phyloP scores from a whole-genome alignment of 768 basidiomycete genomes.

The Cantharellus anzutake region DNA sequence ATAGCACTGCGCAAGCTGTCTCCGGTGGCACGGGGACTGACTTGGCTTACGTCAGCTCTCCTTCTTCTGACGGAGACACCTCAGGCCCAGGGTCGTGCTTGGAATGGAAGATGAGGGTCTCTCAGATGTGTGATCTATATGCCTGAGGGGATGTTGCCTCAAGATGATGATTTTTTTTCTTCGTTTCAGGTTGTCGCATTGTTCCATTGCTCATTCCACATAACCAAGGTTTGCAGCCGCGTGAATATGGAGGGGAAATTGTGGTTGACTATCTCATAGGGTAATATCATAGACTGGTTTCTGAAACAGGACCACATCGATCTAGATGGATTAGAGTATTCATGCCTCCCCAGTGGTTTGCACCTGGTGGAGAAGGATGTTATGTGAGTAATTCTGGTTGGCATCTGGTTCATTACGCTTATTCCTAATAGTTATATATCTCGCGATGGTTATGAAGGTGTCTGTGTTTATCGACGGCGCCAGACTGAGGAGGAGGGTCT shows the following conservation, averaged over 20 bases:
- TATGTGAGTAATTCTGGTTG: conserved; percentile 31
- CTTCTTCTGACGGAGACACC: too few relatives aligned
- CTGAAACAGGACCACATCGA: neutral
- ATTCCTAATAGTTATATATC: conserved; percentile 42
- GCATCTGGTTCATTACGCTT: neutral
- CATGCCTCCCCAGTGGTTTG: conserved; percentile 60
- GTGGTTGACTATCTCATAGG: neutral
- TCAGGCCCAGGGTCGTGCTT: too few relatives aligned
- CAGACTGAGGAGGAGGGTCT: conserved; percentile 48
- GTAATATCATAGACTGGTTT: neutral
- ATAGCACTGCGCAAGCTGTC: too few relatives aligned
- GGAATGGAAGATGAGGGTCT: too few relatives aligned
- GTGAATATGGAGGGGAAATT: neutral
- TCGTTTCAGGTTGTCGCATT: neutral
- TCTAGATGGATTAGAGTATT: conserved; percentile 45
- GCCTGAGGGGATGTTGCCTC: too few relatives aligned
- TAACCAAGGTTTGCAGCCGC: neutral
- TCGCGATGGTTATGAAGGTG: conserved; percentile 46
- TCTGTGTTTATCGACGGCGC: conserved; percentile 55
- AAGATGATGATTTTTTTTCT: too few relatives aligned
- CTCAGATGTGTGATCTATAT: too few relatives aligned
- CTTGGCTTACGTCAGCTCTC: too few relatives aligned
- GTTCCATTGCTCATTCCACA: conserved; percentile 1
- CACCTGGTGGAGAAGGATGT: conserved; percentile 65
- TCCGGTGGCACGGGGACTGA: too few relatives aligned